These are phyloP conservation scores for Persicaria tinctoria DNA, from an alignment of 148 eudicot genomes.

Conservation along the genomic window DNA sequence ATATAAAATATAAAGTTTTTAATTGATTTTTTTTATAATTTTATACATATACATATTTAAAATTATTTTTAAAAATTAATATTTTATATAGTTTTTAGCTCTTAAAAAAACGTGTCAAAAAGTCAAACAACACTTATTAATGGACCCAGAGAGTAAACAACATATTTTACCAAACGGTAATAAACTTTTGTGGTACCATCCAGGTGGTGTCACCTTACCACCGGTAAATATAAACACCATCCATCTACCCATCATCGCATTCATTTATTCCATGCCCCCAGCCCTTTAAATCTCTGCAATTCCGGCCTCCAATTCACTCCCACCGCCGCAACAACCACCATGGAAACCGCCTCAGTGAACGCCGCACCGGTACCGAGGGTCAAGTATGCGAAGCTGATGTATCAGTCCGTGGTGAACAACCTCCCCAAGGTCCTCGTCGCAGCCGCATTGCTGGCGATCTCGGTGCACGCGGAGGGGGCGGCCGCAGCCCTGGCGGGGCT, in stretches of 20 bases:
- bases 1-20: no score
- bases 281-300: neutral
- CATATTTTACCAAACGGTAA: no score
- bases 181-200: no score
- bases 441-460: neutral
- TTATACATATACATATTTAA: no score
- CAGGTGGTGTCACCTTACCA: no score
- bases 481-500: neutral
- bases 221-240: no score
- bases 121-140: no score
- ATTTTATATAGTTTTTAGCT: no score
- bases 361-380: neutral
- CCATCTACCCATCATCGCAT: neutral
- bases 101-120: no score
- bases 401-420: conserved; percentile 12
- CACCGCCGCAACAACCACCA: neutral
- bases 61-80: no score
- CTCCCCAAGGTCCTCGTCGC: neutral
- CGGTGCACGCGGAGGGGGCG: neutral
- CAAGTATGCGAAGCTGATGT: conserved; percentile 3
- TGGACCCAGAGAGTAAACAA: no score
- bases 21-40: no score
- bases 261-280: neutral
- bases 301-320: neutral
- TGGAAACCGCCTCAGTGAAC: neutral